Conservation (phyloP, 1,139 yeast species). For the Candida smagusa region DNA sequence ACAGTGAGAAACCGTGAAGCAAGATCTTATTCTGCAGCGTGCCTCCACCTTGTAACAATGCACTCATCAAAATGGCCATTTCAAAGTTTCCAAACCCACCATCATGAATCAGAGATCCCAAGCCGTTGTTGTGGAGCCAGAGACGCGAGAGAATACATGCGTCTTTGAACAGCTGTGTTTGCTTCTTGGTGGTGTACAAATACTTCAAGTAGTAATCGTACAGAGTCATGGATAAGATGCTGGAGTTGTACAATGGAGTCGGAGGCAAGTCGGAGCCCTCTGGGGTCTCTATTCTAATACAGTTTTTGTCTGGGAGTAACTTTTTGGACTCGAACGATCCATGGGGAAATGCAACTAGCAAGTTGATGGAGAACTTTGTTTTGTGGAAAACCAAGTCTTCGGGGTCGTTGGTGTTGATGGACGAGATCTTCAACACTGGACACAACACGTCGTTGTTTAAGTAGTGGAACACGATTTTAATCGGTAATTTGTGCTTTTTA, state of each 20-base stretch:
- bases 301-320: conserved; percentile 72
- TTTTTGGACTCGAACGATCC: conserved; percentile 72
- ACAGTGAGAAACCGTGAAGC: conserved; percentile 84
- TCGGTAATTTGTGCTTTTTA: conserved; percentile 51
- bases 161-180: conserved; percentile 81
- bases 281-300: conserved; percentile 63
- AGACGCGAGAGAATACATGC: conserved; percentile 85
- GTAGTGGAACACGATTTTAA: conserved; percentile 56
- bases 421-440: conserved; percentile 58
- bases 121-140: conserved; percentile 88
- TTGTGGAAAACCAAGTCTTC: conserved; percentile 57
- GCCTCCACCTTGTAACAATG: conserved; percentile 84
- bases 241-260: conserved; percentile 82
- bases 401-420: conserved; percentile 46
- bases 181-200: conserved; percentile 69
- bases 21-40: conserved; percentile 69
- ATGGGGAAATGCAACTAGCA: conserved; percentile 71
- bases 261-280: conserved; percentile 53
- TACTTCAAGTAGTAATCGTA: conserved; percentile 70
- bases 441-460: conserved; percentile 64
- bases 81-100: conserved; percentile 95
- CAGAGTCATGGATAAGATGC: conserved; percentile 67
- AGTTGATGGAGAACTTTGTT: conserved; percentile 67
- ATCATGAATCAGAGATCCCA: conserved; percentile 54
- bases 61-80: conserved; percentile 77